Base-by-base conservation (phyloP, 2,329 filamentous ascomycete genomes). In the Phaeosphaeria sp. region DNA sequence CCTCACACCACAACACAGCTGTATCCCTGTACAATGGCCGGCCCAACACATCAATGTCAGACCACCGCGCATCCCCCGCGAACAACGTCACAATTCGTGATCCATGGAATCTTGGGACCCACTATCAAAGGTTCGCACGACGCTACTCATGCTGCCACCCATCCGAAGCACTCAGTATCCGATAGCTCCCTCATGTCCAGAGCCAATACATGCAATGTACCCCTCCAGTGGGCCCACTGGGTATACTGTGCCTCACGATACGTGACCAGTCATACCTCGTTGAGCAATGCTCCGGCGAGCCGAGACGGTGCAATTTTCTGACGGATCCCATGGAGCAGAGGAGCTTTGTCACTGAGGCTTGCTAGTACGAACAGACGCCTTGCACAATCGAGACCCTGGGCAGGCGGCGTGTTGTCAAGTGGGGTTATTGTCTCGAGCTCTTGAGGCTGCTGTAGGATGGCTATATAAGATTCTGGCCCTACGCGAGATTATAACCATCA, bases 161-260 rank as follows among this genome's bases (percentile, higher is more conserved):
- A 68, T 58, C 70, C 70, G 71, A 71, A 57, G 61, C 68, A 68
- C 61, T 13, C 69, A 68, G 72, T 65, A 74, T 75, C 71, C 70
- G 71, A 72, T 63, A 61, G 58, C 15, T 33, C 56, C 63, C 57
- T 56, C 50, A 22, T 49, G 25, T 1, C 25, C 36, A 25, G 6
- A 20, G 51, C 60, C 59, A 56, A 60, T 57, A 36, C 60, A 59
- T 47, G 49, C 39, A 27, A 39, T 50, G 54, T 65, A 64, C 66
- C 67, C 69, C 68, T 73, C 66, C 55, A 55, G 45, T 54, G 59
- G 51, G 49, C 56, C 64, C 61, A 68, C 65, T 55, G 51, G 42
- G 55, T 49, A 58, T 36, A 49, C 40, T 60, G 42, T 57, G 51
- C 27, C 40, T 49, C 40, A 30, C 18, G 40, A 39, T 56, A 50